phyloP scores from a whole-genome alignment of 2,329 filamentous ascomycete genomes.

The Gyromitra esculenta region DNA sequence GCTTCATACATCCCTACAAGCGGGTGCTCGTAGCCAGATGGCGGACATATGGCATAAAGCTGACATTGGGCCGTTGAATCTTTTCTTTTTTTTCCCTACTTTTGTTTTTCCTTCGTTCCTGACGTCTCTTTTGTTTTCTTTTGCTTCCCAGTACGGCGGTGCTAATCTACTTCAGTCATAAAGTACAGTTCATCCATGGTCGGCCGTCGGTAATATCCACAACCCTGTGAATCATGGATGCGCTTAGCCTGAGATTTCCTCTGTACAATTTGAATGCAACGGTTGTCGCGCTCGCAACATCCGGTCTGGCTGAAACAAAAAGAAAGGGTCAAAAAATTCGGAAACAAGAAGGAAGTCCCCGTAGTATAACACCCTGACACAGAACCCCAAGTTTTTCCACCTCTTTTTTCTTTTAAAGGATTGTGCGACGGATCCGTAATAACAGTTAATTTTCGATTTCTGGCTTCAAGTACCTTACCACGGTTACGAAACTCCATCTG shows the following conservation, averaged over 20 bases:
- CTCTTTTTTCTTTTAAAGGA: slow-evolving; percentile 25
- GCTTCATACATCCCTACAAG: slow-evolving; percentile 44
- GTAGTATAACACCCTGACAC: slow-evolving; percentile 36
- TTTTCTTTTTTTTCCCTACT: slow-evolving; percentile 35
- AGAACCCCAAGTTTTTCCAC: slow-evolving; percentile 20
- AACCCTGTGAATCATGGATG: slow-evolving; percentile 28
- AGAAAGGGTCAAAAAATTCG: slow-evolving; percentile 31
- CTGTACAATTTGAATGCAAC: slow-evolving; percentile 36
- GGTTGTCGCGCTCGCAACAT: slow-evolving; percentile 23
- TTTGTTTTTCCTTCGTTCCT: slow-evolving; percentile 23
- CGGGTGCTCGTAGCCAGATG: slow-evolving; percentile 32
- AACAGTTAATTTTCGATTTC: slow-evolving; percentile 34
- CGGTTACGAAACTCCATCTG: slow-evolving; percentile 33
- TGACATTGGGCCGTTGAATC: slow-evolving; percentile 45
- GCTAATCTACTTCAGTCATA: slow-evolving; percentile 41
- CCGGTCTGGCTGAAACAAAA: slow-evolving; percentile 42
- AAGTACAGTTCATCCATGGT: slow-evolving; percentile 22
- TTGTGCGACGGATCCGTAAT: slow-evolving; percentile 38
- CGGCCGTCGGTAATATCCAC: slow-evolving; percentile 31
- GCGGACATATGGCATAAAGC: slow-evolving; percentile 47
- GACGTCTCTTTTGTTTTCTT: slow-evolving; percentile 22
- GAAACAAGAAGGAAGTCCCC: slow-evolving; percentile 31
- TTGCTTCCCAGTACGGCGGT: slow-evolving; percentile 23
- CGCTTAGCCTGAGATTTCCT: slow-evolving; percentile 37
- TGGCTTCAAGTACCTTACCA: slow-evolving; percentile 24